Base-by-base conservation (phyloP, 192 early-diverging fungal species). In the Diversispora eburnea region DNA sequence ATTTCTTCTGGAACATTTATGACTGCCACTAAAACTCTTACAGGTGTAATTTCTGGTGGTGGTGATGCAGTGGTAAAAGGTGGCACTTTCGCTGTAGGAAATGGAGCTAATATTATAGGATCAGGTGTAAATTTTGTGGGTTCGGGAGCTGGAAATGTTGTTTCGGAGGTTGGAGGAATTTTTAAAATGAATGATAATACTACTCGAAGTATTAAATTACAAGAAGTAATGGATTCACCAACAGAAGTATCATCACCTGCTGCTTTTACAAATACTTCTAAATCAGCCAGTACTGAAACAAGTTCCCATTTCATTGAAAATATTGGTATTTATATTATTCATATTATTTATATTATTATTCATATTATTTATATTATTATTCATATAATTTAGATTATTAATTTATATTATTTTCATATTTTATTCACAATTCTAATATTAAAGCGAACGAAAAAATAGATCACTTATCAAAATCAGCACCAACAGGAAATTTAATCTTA, bases 11-110 rank as follows among this genome's bases (percentile, higher is more conserved):
- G 65, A 64, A 89, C 83, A 70, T 82, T 74, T 69, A 83, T 70
- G 77, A 86, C 75, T 81, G 83, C 63, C 75, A 80, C 85, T 7
- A 83, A 82, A 19, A 80, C 91, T 60, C 82, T 85, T 46, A 82
- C 83, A 15, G 79, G 84, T 47, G 85, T 89, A 57, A 85, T 86
- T 76, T 85, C 84, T 2, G 85, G 88, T 8, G 83, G 88, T 74
- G 86, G 84, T 66, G 84, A 80, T 70, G 73, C 83, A 19, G 77
- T 86, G 0, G 84, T 84, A 75, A 68, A 76, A 47, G 80, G 84
- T 67, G 82, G 76, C 6, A 72, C 78, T 33, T 68, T 60, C 6
- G 54, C 77, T 61, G 86, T 78, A 52, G 74, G 68, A 3, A 80
- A 75, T 13, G 80, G 77, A 3, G 47, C 75, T 7, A 70, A 69